These are phyloP conservation scores for Dacryopinax primogenitus DNA, from an alignment of 768 basidiomycete species.

Conservation along the genomic window DNA sequence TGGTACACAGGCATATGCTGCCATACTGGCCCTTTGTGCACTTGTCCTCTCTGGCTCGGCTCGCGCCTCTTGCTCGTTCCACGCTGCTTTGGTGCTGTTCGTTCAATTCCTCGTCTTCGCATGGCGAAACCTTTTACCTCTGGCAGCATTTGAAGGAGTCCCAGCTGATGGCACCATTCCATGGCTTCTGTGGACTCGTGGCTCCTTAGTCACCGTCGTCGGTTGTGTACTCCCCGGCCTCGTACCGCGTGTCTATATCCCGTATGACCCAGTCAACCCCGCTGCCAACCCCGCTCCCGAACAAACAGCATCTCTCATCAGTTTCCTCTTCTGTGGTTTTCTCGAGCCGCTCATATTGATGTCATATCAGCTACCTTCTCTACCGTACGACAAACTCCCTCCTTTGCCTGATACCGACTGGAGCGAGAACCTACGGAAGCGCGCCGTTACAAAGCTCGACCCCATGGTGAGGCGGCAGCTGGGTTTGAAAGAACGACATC, in stretches of 20 bases:
- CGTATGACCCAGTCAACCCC: constrained; percentile 9
- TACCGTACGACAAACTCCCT: constrained; percentile 27
- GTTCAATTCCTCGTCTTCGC: neutral
- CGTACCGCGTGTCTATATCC: neutral
- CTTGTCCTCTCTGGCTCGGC: neutral
- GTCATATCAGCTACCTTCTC: constrained; percentile 23
- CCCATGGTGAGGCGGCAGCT: constrained; percentile 26
- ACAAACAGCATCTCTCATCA: constrained; percentile 12
- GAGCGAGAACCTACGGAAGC: constrained; percentile 22
- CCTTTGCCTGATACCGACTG: constrained; percentile 28
- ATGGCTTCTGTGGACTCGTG: neutral
- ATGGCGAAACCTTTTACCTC: neutral
- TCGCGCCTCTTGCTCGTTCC: neutral
- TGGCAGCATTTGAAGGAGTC: neutral
- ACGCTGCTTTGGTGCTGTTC: neutral
- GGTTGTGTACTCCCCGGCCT: neutral
- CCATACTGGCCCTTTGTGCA: neutral
- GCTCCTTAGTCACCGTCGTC: neutral
- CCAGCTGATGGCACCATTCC: neutral
- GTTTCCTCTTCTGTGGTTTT: constrained; percentile 11
- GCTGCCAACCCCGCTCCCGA: neutral
- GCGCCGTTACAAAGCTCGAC: constrained; percentile 24
- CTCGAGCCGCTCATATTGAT: constrained; percentile 23
- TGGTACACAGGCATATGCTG: neutral
- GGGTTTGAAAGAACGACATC: constrained; percentile 30